These are phyloP conservation scores for Murraya koenigii DNA, from an alignment of 345 rosid genomes.

Conservation along the genomic window DNA sequence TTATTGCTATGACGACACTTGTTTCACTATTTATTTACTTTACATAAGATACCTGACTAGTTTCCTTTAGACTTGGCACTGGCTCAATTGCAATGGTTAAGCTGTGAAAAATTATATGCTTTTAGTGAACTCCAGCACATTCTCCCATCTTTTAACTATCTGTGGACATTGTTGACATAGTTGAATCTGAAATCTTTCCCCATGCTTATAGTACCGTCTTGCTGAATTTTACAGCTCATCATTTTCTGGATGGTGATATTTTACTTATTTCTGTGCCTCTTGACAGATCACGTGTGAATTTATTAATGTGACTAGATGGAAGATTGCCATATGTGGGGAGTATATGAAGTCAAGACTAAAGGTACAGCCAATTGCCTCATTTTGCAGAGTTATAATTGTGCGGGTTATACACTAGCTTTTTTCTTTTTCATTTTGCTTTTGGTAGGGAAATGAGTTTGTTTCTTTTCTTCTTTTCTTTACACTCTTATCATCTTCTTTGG, in stretches of 20 bases:
- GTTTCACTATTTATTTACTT: background rate
- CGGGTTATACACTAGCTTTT: slow-evolving; percentile 1
- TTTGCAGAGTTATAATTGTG: background rate
- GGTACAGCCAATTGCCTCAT: slow-evolving; percentile 38
- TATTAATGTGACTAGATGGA: slow-evolving; percentile 84
- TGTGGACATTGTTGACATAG: background rate
- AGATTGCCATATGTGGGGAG: slow-evolving; percentile 96
- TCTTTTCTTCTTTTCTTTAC: background rate
- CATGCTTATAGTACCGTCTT: background rate
- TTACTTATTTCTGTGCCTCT: slow-evolving; percentile 7
- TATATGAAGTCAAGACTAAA: slow-evolving; percentile 78
- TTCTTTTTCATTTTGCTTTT: slow-evolving; percentile 14
- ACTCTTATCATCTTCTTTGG: slow-evolving; percentile 11
- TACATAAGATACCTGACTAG: background rate
- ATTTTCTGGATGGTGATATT: background rate
- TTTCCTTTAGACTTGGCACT: background rate
- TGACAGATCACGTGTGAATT: slow-evolving; percentile 80
- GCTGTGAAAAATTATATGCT: background rate
- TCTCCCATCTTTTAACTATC: background rate
- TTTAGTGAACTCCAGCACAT: background rate
- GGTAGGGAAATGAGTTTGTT: background rate
- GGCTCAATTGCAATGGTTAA: background rate
- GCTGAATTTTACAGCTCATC: background rate
- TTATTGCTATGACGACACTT: background rate
- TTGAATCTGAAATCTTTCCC: background rate